A percentile compares a stretch with the other conserved stretches of the same genome.
These are phyloP conservation scores for Pseudoperonospora humuli DNA, from an alignment of 352 stramenopile genomes.

Conservation along the genomic window DNA sequence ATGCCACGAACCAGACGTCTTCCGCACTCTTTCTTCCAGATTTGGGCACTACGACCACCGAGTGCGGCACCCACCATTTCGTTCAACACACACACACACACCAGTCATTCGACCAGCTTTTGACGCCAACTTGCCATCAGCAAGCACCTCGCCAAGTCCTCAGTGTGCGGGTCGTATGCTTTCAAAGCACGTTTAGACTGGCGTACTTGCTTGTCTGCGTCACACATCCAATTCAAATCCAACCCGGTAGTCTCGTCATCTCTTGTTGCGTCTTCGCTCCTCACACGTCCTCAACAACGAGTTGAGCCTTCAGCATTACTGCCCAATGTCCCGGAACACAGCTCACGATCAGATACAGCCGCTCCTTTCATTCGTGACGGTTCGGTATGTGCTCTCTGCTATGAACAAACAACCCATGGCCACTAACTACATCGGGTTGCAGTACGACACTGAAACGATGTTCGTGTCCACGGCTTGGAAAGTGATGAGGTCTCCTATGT, in stretches of 20 bases:
- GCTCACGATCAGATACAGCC: constrained; percentile 7
- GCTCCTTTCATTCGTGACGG: constrained; percentile 22
- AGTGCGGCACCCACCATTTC: too few species aligned
- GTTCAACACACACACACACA: too few species aligned
- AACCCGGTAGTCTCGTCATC: constrained; percentile 19
- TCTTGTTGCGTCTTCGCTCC: constrained; percentile 7
- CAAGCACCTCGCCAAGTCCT: background rate
- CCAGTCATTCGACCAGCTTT: constrained; percentile 8
- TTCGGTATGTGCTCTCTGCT: constrained; percentile 12
- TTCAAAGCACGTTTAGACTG: constrained; percentile 7
- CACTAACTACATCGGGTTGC: background rate
- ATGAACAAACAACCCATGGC: background rate
- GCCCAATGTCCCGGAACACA: constrained; percentile 6
- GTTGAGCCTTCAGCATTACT: constrained; percentile 29
- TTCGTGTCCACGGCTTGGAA: constrained; percentile 7
- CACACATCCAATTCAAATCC: constrained; percentile 25
- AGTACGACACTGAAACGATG: too few species aligned
- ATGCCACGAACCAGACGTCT: too few species aligned
- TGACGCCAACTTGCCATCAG: background rate
- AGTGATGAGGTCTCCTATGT: constrained; percentile 3
- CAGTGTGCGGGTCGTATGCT: too few species aligned
- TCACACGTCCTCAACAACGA: too few species aligned
- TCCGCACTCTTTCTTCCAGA: too few species aligned
- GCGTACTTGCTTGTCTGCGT: background rate
- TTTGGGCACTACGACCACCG: too few species aligned